phyloP scores from a whole-genome alignment of 352 stramenopile species.

The Pseudoperonospora humuli region DNA sequence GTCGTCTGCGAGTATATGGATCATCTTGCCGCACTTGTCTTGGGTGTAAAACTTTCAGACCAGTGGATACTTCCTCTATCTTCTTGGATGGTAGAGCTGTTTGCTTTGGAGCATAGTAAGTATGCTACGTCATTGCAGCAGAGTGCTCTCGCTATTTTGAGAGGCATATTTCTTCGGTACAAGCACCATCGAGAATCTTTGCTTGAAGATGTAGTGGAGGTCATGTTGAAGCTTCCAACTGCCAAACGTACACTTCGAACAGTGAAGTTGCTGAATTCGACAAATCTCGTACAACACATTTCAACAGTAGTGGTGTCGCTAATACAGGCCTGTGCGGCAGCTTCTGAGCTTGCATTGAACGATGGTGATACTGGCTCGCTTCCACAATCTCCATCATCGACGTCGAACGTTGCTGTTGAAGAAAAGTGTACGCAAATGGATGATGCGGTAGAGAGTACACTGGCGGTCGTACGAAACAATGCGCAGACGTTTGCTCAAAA shows the following conservation, averaged over 20 bases:
- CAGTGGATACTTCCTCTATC: constrained; percentile 69
- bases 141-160: constrained; percentile 47
- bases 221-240: constrained; percentile 74
- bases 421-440: constrained; percentile 10
- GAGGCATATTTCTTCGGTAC: constrained; percentile 63
- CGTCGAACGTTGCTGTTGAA: constrained; percentile 12
- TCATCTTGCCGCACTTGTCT: constrained; percentile 46
- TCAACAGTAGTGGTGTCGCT: constrained; percentile 58
- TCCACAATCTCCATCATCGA: constrained; percentile 7
- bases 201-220: constrained; percentile 56
- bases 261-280: constrained; percentile 53
- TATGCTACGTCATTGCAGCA: constrained; percentile 59
- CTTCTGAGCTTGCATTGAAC: constrained; percentile 1
- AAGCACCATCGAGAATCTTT: constrained; percentile 47
- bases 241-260: constrained; percentile 63
- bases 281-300: constrained; percentile 52
- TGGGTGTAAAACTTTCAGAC: constrained; percentile 65
- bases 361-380: constrained; percentile 1
- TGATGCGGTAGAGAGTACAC: constrained; percentile 1
- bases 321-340: constrained; percentile 40
- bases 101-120: constrained; percentile 55
- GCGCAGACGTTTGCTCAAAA: constrained; percentile 36
- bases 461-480: constrained; percentile 32
- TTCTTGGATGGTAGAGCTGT: constrained; percentile 56
- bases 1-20: constrained; percentile 72